Evolutionary conservation across 2,329 filamentous ascomycete genomes (phyloP).

Genomic region (Fusarium sacchari): DNA sequence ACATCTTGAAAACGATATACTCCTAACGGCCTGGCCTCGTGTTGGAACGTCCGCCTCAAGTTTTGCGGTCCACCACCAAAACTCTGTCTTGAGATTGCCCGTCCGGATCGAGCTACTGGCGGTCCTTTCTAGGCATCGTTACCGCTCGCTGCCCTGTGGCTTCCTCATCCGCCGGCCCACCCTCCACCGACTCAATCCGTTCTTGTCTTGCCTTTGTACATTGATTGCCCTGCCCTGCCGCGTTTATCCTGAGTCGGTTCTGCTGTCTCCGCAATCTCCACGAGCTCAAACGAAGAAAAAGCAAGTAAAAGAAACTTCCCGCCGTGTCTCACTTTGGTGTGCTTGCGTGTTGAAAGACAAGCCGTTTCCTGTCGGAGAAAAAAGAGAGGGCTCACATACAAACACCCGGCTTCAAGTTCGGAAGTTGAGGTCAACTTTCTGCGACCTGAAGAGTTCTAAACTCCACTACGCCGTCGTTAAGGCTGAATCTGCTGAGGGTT

Average conservation of each 20-base stretch:
- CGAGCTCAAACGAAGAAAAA: slow-evolving; percentile 39
- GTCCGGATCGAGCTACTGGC: slow-evolving; percentile 38
- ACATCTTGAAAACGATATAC: slow-evolving; percentile 35
- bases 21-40: slow-evolving; percentile 42
- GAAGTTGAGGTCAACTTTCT: slow-evolving; percentile 24
- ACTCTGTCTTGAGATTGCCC: slow-evolving; percentile 27
- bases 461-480: slow-evolving; percentile 22
- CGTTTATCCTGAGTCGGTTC: slow-evolving; percentile 26
- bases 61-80: slow-evolving; percentile 29
- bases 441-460: slow-evolving; percentile 23
- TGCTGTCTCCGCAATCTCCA: slow-evolving; percentile 40
- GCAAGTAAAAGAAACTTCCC: slow-evolving; percentile 37
- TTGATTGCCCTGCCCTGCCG: slow-evolving; percentile 31
- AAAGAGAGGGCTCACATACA: slow-evolving; percentile 25
- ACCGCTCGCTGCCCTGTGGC: slow-evolving; percentile 29
- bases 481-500: slow-evolving; percentile 14
- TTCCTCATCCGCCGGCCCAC: slow-evolving; percentile 32
- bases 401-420: slow-evolving; percentile 25
- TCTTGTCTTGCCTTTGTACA: slow-evolving; percentile 28
- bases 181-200: slow-evolving; percentile 32
- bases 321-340: slow-evolving; percentile 39
- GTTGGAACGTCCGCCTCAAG: slow-evolving; percentile 38
- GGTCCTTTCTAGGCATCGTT: slow-evolving; percentile 29
- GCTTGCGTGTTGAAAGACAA: slow-evolving; percentile 35
- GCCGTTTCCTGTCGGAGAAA: slow-evolving; percentile 12